Conservation (phyloP, 2,329 filamentous ascomycete species). For the Aspergillus fructus region DNA sequence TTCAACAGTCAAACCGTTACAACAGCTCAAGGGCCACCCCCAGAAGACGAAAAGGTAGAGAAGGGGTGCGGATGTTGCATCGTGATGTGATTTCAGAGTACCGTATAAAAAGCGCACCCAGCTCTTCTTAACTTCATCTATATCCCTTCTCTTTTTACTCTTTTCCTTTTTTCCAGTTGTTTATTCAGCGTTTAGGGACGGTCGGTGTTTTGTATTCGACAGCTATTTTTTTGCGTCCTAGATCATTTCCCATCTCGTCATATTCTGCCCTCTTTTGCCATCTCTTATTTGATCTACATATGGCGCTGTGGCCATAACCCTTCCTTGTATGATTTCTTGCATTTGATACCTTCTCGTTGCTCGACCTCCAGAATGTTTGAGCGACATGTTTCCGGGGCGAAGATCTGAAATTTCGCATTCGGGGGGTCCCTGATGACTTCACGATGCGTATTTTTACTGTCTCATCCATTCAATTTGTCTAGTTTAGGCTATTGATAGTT, state of each 20-base stretch:
- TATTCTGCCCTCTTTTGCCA: slow-evolving; percentile 2
- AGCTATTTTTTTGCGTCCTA: slow-evolving; percentile 9
- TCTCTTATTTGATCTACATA: background rate
- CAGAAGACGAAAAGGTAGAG: slow-evolving; percentile 31
- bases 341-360: slow-evolving; percentile 4
- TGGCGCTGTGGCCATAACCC: background rate
- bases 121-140: background rate
- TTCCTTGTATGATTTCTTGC: slow-evolving; percentile 2
- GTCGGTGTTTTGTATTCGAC: slow-evolving; percentile 12
- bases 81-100: slow-evolving; percentile 61
- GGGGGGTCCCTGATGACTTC: slow-evolving; percentile 1
- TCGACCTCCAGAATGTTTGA: slow-evolving; percentile 3
- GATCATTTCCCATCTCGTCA: slow-evolving; percentile 6
- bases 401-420: background rate
- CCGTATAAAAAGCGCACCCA: slow-evolving; percentile 1
- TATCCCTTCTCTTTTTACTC: background rate
- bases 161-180: slow-evolving; percentile 10
- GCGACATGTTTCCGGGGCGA: background rate
- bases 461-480: background rate
- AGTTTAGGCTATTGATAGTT: background rate
- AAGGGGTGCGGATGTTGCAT: slow-evolving; percentile 69
- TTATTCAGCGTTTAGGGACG: slow-evolving; percentile 21
- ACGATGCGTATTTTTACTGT: background rate
- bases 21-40: slow-evolving; percentile 53
- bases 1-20: slow-evolving; percentile 45